Conservation (phyloP, 768 basidiomycete species). For the Fomitopsis serialis region DNA sequence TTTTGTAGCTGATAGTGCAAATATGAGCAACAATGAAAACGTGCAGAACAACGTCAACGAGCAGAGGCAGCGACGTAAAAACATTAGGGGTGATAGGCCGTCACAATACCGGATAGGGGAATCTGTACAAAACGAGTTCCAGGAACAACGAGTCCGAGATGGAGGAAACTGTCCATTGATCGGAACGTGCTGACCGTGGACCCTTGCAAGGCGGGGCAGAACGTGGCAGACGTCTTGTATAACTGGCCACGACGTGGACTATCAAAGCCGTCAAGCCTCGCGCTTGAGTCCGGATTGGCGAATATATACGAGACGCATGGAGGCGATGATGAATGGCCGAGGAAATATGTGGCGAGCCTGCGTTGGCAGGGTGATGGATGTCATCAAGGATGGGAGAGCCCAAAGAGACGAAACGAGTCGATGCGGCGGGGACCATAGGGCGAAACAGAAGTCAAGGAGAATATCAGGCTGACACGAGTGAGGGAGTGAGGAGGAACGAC, state of each 20-base stretch:
- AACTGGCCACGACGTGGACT: slow-evolving; percentile 18
- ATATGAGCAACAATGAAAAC: slow-evolving; percentile 32
- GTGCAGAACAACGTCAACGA: slow-evolving; percentile 26
- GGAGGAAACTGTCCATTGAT: slow-evolving; percentile 16
- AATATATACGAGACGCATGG: slow-evolving; percentile 31
- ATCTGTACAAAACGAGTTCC: slow-evolving; percentile 30
- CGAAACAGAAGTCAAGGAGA: slow-evolving; percentile 18
- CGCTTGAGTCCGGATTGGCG: slow-evolving; percentile 10
- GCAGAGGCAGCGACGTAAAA: slow-evolving; percentile 25
- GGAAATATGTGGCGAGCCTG: slow-evolving; percentile 33
- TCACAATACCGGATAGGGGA: slow-evolving; percentile 28
- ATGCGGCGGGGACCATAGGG: slow-evolving; percentile 19
- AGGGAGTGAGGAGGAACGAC: slow-evolving; percentile 37
- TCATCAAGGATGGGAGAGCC: slow-evolving; percentile 31
- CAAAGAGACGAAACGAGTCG: slow-evolving; percentile 18
- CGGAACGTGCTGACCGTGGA: slow-evolving; percentile 11
- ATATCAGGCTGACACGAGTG: slow-evolving; percentile 25
- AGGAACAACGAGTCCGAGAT: slow-evolving; percentile 15
- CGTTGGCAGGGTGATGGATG: slow-evolving; percentile 58
- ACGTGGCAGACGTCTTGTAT: slow-evolving; percentile 18
- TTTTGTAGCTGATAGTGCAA: slow-evolving; percentile 42
- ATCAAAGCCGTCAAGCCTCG: slow-evolving; percentile 24
- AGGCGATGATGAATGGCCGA: slow-evolving; percentile 19
- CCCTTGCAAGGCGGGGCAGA: slow-evolving; percentile 6
- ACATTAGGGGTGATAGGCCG: slow-evolving; percentile 33